Percentiles rank a stretch among this genome's conserved stretches.
Evolutionary conservation across 2,329 filamentous ascomycete genomes (phyloP).

Genomic region (Zymoseptoria ardabiliae): DNA sequence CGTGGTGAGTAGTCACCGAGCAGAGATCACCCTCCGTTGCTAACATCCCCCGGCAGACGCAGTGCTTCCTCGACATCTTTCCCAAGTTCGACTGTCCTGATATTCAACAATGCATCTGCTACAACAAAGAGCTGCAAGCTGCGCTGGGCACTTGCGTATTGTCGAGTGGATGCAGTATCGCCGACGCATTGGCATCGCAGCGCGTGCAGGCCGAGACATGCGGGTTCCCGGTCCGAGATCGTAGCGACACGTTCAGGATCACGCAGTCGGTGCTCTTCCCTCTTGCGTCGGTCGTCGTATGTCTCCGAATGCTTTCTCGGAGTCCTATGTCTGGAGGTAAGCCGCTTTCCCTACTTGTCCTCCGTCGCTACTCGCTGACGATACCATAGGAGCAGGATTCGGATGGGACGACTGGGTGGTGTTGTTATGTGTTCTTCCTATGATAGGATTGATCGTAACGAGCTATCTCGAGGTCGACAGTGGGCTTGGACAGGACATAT

Average conservation of each 20-base stretch:
- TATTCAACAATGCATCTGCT: constrained; percentile 2
- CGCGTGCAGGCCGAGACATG: constrained; percentile 1
- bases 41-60: neutral
- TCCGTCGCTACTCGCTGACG: neutral
- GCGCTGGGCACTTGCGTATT: constrained; percentile 1
- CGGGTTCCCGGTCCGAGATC: constrained; percentile 1
- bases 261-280: constrained; percentile 1
- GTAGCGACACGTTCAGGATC: neutral
- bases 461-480: constrained; percentile 1
- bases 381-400: constrained; percentile 1
- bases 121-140: neutral
- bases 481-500: constrained; percentile 7
- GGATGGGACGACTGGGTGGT: constrained; percentile 4
- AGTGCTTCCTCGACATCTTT: constrained; percentile 3
- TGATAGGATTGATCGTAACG: constrained; percentile 3
- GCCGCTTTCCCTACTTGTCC: neutral
- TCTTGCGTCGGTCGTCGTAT: neutral
- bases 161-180: constrained; percentile 1
- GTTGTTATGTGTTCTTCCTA: constrained; percentile 1
- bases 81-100: constrained; percentile 6
- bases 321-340: neutral
- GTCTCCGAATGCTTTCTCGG: neutral
- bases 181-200: constrained; percentile 1
- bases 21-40: neutral
- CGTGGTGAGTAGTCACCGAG: neutral